These are phyloP conservation scores for Rhizopogon vulgaris DNA, from an alignment of 768 basidiomycete species.

Conservation along the genomic window DNA sequence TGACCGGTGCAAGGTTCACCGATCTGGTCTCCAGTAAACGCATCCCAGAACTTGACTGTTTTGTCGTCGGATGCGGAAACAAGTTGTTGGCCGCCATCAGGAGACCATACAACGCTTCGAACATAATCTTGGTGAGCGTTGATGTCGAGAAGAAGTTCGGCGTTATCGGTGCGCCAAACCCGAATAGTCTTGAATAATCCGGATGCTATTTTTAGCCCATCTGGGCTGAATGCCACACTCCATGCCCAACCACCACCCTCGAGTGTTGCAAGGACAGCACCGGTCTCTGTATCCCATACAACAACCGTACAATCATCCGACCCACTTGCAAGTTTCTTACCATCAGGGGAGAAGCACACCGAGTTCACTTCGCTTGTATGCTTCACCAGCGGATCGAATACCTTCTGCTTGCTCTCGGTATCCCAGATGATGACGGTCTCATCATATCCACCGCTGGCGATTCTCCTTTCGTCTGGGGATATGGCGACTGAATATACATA, in stretches of 20 bases:
- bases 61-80: background rate
- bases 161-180: background rate
- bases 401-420: constrained; percentile 20
- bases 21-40: background rate
- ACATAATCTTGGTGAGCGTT: background rate
- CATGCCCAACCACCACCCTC: background rate
- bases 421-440: constrained; percentile 11
- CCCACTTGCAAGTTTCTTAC: constrained; percentile 3
- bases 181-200: constrained; percentile 14
- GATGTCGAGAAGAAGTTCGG: constrained; percentile 5
- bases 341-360: constrained; percentile 11
- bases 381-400: constrained; percentile 17
- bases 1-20: background rate
- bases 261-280: background rate
- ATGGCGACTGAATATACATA: constrained; percentile 3
- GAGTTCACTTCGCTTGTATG: constrained; percentile 5
- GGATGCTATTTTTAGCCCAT: constrained; percentile 30
- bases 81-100: background rate
- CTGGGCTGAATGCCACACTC: constrained; percentile 34
- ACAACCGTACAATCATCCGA: background rate
- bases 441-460: constrained; percentile 6
- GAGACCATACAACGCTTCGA: background rate
- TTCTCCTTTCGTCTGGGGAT: constrained; percentile 10
- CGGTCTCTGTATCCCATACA: constrained; percentile 3
- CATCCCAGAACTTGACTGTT: background rate